Evolutionary conservation across 768 basidiomycete genomes (phyloP), one percentile per base, ranked within the genome.

Genomic region (Coprinopsis sp.): DNA sequence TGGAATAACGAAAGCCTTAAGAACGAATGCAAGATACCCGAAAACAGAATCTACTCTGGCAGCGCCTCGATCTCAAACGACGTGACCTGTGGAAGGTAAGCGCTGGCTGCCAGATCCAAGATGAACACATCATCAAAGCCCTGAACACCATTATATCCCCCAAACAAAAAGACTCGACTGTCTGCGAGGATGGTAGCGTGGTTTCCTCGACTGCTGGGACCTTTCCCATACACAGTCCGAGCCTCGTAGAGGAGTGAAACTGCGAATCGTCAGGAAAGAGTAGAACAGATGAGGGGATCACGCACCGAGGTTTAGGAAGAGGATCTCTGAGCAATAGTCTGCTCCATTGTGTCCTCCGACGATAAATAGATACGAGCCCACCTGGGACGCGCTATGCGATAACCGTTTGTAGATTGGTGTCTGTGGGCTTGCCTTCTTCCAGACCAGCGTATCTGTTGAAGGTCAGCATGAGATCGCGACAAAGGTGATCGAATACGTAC

Each of bases 351-450:
- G 92, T 2, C 94, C 94, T 0, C 92, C 93, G 34, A 84, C 72
- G 44, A 95, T 75, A 67, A 94, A 93, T 1, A 97, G 77, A 60
- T 91, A 94, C 1, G 90, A 91, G 24, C 94, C 92, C 13, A 97
- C 87, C 62, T 87, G 89, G 0, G 92, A 91, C 12, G 91, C 77
- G 10, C 85, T 87, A 55, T 97, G 94, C 22, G 87, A 84, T 33
- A 94, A 72, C 8, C 90, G 78, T 51, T 81, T 79, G 56, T 84
- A 59, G 36, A 60, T 53, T 57, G 61, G 51, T 55, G 57, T 43
- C 62, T 54, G 62, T 59, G 59, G 69, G 50, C 72, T 71, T 4
- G 79, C 64, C 42, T 70, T 47, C 22, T 64, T 75, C 73, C 76
- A 74, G 28, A 66, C 60, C n/a, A 66, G 63, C 0, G 66, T 70